Conservation (phyloP, 2,329 filamentous ascomycete genomes). For the Pseudogymnoascus sp. region DNA sequence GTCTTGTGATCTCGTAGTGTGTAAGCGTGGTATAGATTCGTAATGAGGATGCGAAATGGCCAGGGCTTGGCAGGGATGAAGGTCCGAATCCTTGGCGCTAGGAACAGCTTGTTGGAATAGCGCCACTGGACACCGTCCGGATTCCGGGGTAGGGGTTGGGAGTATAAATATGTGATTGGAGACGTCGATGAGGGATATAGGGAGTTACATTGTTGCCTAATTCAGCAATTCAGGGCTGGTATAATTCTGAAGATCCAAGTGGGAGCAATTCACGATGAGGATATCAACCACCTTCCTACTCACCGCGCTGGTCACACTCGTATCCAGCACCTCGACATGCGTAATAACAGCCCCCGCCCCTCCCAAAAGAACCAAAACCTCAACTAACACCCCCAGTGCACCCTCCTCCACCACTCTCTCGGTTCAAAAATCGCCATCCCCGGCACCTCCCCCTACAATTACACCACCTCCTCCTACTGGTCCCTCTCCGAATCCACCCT, state of each 20-base stretch:
- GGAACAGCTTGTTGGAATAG: not conserved
- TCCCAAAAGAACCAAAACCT: not conserved
- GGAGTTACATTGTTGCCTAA: not conserved
- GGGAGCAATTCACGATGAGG: not conserved
- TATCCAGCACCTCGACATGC: not conserved
- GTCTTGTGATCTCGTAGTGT: too few species aligned
- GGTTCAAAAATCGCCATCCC: slow-evolving; percentile 11
- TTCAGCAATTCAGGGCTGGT: not conserved
- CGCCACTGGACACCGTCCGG: not conserved
- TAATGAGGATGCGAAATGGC: too few species aligned
- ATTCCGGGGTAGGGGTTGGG: not conserved
- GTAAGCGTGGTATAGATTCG: too few species aligned
- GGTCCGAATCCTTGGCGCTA: not conserved
- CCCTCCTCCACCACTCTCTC: not conserved
- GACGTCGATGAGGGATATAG: too few species aligned
- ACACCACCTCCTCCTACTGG: not conserved
- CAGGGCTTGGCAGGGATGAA: not conserved
- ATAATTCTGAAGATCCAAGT: not conserved
- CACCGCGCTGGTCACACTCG: not conserved
- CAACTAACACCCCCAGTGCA: not conserved
- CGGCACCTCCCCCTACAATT: slow-evolving; percentile 8
- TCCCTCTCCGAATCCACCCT: not conserved
- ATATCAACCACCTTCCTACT: not conserved
- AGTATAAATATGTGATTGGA: not conserved
- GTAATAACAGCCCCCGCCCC: not conserved